Conservation (phyloP, 179 eudicot species). For the Heliamphora pulchella region DNA sequence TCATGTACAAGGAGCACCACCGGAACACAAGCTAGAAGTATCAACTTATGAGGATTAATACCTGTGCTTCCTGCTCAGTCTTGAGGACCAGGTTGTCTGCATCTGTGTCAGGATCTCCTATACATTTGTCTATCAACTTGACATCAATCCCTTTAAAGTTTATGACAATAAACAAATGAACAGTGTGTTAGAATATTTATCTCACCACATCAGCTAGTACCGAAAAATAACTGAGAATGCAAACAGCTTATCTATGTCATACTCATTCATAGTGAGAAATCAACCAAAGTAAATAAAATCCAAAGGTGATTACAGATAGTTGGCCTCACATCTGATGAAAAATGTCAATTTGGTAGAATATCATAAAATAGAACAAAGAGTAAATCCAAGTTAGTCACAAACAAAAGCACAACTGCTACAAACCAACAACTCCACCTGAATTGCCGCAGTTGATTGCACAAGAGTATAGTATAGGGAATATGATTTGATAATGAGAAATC, state of each 20-base stretch:
- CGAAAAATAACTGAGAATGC: not conserved
- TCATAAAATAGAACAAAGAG: not conserved
- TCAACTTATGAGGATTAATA: not conserved
- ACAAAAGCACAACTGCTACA: not conserved
- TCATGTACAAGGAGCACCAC: not conserved
- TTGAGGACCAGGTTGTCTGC: constrained; percentile 48
- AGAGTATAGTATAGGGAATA: not conserved
- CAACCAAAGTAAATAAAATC: not conserved
- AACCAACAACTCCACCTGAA: constrained; percentile 1
- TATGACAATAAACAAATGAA: not conserved
- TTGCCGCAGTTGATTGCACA: not conserved
- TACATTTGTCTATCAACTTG: constrained; percentile 41
- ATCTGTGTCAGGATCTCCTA: constrained; percentile 53
- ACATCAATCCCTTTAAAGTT: constrained; percentile 44
- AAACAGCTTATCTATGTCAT: not conserved
- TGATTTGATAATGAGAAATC: not conserved
- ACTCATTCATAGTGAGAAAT: not conserved
- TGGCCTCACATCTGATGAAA: not conserved
- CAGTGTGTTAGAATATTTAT: not conserved
- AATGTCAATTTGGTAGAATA: not conserved
- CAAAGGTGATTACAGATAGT: not conserved
- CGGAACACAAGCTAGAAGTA: not conserved
- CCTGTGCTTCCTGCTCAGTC: constrained; percentile 52
- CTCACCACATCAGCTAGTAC: not conserved
- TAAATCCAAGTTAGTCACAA: not conserved